Evolutionary conservation across 2,329 filamentous ascomycete species (phyloP).

Genomic region (Penicillium expansum): DNA sequence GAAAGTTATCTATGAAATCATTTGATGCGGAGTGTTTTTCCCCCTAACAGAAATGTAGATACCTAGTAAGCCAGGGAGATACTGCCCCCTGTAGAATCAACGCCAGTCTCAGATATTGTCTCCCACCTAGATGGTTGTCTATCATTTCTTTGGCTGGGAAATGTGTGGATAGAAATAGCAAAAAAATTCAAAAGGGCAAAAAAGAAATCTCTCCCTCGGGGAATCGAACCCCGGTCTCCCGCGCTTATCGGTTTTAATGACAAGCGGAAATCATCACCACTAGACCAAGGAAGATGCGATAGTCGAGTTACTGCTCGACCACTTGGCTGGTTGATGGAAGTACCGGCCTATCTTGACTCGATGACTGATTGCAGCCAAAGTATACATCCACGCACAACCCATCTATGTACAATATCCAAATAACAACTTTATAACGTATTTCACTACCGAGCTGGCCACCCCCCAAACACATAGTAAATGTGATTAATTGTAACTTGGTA

Average conservation of each 20-base stretch:
- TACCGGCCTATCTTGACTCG: fast-evolving
- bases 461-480: too few species aligned
- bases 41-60: too few species aligned
- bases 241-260: constrained; percentile 29
- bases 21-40: neutral
- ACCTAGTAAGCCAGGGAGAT: neutral
- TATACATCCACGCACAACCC: neutral
- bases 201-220: constrained; percentile 17
- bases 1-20: neutral
- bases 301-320: constrained; percentile 17
- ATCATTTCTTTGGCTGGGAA: fast-evolving
- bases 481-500: too few species aligned
- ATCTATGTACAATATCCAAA: neutral
- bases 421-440: neutral
- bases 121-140: too few species aligned
- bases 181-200: neutral
- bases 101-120: neutral
- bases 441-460: too few species aligned
- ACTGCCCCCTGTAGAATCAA: neutral
- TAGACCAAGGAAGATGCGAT: constrained; percentile 29
- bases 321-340: constrained; percentile 3
- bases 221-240: constrained; percentile 39
- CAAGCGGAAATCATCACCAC: constrained; percentile 33
- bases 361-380: neutral
- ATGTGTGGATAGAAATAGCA: neutral